phyloP scores from a whole-genome alignment of 1,284 basidiomycete genomes.

The Omphalotus olearius region DNA sequence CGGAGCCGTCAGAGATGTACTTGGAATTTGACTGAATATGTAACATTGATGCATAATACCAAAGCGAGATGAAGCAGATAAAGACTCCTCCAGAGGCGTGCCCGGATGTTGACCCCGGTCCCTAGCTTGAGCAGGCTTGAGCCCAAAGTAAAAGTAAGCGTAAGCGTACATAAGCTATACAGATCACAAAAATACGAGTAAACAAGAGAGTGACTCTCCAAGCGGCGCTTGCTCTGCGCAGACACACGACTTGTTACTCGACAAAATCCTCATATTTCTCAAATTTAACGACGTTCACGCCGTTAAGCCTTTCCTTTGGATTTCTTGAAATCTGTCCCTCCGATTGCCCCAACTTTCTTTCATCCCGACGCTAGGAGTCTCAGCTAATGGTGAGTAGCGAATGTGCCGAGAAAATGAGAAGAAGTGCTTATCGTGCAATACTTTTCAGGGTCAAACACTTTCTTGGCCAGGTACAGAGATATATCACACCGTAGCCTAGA shows the following conservation, averaged over 20 bases:
- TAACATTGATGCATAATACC: no score
- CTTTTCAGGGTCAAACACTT: conserved; percentile 30
- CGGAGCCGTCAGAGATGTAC: no score
- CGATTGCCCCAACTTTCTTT: not conserved
- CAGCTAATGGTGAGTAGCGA: conserved; percentile 3
- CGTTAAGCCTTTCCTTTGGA: not conserved
- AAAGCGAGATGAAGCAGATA: no score
- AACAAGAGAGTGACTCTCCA: no score
- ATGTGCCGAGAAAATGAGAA: not conserved
- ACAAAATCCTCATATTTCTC: not conserved
- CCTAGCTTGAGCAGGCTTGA: no score
- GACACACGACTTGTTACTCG: conserved; percentile 4
- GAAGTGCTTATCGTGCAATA: not conserved
- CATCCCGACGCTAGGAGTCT: not conserved
- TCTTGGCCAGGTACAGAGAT: conserved; percentile 27
- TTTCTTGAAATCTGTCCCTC: not conserved
- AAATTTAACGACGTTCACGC: not conserved
- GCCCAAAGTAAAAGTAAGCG: not conserved
- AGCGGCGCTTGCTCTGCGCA: not conserved
- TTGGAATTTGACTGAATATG: no score
- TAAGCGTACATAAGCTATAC: no score
- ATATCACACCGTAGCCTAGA: not conserved
- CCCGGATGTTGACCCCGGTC: no score
- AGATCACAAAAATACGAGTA: no score
- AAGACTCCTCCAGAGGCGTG: no score